A percentile compares a stretch with the other conserved stretches of the same genome.
Conservation (phyloP, 1,139 yeast species). For the Taiozyma sp. region DNA sequence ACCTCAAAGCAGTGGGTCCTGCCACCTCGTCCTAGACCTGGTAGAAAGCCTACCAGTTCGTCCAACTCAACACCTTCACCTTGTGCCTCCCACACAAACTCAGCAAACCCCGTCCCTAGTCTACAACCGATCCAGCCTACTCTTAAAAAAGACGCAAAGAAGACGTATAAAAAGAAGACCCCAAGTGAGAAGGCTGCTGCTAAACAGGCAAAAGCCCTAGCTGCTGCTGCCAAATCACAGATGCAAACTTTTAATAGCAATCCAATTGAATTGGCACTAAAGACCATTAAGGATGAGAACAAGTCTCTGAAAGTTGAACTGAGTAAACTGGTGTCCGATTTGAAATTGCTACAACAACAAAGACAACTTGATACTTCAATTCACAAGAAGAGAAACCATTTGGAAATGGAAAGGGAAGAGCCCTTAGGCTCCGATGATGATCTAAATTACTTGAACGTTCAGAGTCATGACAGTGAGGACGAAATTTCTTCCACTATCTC, state of each 20-base stretch:
- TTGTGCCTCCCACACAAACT: background rate
- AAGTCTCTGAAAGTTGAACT: conserved; percentile 19
- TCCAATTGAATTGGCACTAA: conserved; percentile 16
- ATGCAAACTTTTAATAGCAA: background rate
- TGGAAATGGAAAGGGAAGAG: conserved; percentile 18
- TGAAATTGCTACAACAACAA: conserved; percentile 17
- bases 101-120: background rate
- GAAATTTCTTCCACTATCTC: conserved; percentile 20
- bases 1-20: conserved; percentile 86
- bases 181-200: conserved; percentile 1
- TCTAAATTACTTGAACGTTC: background rate
- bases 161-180: conserved; percentile 3
- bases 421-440: conserved; percentile 6
- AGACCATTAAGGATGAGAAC: conserved; percentile 21
- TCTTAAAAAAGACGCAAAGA: conserved; percentile 4
- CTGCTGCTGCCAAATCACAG: background rate
- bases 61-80: conserved; percentile 3
- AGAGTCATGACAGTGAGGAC: conserved; percentile 16
- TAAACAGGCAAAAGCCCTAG: background rate
- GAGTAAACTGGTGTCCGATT: conserved; percentile 20
- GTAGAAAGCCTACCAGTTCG: conserved; percentile 63
- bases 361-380: conserved; percentile 7
- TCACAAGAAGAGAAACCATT: conserved; percentile 19
- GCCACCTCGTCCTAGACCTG: conserved; percentile 91
- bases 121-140: background rate